These are phyloP conservation scores for Tylopilus felleus DNA, from an alignment of 768 basidiomycete species.

Conservation along the genomic window DNA sequence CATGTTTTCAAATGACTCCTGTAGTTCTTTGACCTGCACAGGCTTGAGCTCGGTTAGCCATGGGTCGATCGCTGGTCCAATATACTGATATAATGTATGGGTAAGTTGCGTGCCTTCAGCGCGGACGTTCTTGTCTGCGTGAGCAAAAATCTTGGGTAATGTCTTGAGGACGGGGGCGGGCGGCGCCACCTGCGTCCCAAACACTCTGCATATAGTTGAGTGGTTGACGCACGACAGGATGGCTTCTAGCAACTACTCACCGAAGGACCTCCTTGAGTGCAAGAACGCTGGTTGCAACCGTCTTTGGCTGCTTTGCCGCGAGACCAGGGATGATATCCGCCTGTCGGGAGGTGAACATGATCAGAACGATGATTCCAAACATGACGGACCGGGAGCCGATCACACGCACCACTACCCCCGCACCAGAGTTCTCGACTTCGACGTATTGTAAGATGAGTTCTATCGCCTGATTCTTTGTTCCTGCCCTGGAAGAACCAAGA, in stretches of 20 bases:
- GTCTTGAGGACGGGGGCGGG: constrained; percentile 80
- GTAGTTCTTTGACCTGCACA: constrained; percentile 93
- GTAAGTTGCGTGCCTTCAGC: constrained; percentile 82
- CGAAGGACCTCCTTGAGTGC: constrained; percentile 82
- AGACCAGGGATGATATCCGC: constrained; percentile 80
- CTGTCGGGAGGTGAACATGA: constrained; percentile 41
- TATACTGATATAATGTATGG: constrained; percentile 77
- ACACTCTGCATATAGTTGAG: constrained; percentile 47
- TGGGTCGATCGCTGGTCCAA: constrained; percentile 80
- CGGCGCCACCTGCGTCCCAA: constrained; percentile 73
- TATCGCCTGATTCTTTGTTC: constrained; percentile 82
- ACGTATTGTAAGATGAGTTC: constrained; percentile 88
- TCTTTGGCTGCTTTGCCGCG: constrained; percentile 90
- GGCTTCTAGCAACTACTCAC: constrained; percentile 41
- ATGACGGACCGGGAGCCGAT: constrained; percentile 26
- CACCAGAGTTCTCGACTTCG: constrained; percentile 87
- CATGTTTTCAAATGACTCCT: constrained; percentile 82
- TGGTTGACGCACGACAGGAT: background rate
- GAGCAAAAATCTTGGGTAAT: constrained; percentile 90
- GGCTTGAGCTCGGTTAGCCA: constrained; percentile 91
- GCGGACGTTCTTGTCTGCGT: constrained; percentile 93
- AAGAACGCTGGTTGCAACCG: constrained; percentile 74
- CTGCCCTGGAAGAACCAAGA: constrained; percentile 84
- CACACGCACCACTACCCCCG: constrained; percentile 80
- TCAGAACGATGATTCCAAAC: constrained; percentile 20